These are phyloP conservation scores for Discostella pseudostelligera DNA, from an alignment of 108 stramenopile genomes.

Conservation along the genomic window DNA sequence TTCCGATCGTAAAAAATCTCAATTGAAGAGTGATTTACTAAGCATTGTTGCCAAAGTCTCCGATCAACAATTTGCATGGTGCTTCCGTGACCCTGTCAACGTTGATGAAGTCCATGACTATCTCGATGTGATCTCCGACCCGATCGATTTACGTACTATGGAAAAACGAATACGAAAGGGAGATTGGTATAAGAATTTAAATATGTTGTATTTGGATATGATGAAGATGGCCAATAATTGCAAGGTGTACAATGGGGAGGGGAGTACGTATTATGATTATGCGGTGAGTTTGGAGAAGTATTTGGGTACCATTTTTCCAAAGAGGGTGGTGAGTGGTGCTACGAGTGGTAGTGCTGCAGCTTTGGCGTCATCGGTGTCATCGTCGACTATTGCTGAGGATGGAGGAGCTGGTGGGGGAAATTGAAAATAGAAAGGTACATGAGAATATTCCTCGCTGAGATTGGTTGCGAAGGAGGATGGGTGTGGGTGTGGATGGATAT, in stretches of 20 bases:
- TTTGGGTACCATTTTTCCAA: slow-evolving; percentile 52
- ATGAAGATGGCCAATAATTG: slow-evolving; percentile 93
- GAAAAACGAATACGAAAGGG: slow-evolving; percentile 85
- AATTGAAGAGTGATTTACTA: slow-evolving; percentile 68
- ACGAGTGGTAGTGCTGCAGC: background rate
- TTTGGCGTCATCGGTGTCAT: too few species aligned
- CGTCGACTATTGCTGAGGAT: background rate
- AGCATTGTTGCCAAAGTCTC: slow-evolving; percentile 72
- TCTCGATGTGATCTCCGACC: slow-evolving; percentile 75
- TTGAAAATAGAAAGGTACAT: background rate
- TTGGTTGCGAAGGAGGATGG: background rate
- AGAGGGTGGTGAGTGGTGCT: slow-evolving; percentile 2
- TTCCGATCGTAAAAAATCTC: slow-evolving; percentile 66
- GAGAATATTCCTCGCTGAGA: background rate
- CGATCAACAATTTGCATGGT: slow-evolving; percentile 92
- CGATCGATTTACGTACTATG: slow-evolving; percentile 90
- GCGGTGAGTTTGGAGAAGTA: slow-evolving; percentile 75
- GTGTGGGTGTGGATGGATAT: too few species aligned
- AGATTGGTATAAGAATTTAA: slow-evolving; percentile 74
- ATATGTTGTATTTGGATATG: slow-evolving; percentile 83
- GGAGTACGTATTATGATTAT: slow-evolving; percentile 73
- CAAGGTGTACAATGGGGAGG: slow-evolving; percentile 87
- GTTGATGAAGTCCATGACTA: slow-evolving; percentile 86
- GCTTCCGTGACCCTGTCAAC: slow-evolving; percentile 93
- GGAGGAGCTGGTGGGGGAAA: background rate